Percentiles rank a stretch among this genome's conserved stretches.
phyloP scores from a whole-genome alignment of 1,139 yeast species.

The Debaryomyces sp. region DNA sequence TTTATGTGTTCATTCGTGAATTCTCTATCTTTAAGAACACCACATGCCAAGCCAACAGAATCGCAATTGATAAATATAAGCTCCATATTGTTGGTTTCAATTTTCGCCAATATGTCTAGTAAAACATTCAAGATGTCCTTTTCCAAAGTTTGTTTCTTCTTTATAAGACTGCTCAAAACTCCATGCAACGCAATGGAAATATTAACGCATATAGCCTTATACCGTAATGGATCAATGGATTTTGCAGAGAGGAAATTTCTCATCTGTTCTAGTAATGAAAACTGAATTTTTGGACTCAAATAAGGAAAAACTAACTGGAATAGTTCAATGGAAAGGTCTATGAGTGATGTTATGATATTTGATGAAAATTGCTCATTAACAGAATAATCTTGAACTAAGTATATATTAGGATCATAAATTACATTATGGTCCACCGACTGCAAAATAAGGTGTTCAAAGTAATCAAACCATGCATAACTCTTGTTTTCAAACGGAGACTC shows the following conservation, averaged over 20 bases:
- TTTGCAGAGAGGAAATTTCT: conserved; percentile 50
- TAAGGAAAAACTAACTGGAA: conserved; percentile 73
- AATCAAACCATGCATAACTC: conserved; percentile 33
- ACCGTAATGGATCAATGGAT: conserved; percentile 33
- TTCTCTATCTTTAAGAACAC: conserved; percentile 34
- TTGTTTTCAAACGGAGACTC: conserved; percentile 10
- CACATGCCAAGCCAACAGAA: conserved; percentile 62
- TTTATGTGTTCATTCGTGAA: conserved; percentile 50
- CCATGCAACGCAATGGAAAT: conserved; percentile 66
- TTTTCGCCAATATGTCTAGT: conserved; percentile 57
- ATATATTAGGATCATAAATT: conserved; percentile 38
- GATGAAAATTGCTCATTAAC: conserved; percentile 28
- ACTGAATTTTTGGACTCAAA: conserved; percentile 80
- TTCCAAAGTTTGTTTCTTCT: conserved; percentile 34
- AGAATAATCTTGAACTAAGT: conserved; percentile 32
- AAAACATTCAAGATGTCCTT: conserved; percentile 53
- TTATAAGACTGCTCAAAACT: conserved; percentile 40
- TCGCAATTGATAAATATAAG: conserved; percentile 62
- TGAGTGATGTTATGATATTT: conserved; percentile 53
- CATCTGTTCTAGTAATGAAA: conserved; percentile 80
- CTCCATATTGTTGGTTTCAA: conserved; percentile 39
- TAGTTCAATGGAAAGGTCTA: conserved; percentile 78
- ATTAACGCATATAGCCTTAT: conserved; percentile 61
- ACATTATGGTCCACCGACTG: conserved; percentile 32
- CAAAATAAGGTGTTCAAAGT: conserved; percentile 29